phyloP scores from a whole-genome alignment of 2,329 filamentous ascomycete genomes.

The Helicocarpus griseus region DNA sequence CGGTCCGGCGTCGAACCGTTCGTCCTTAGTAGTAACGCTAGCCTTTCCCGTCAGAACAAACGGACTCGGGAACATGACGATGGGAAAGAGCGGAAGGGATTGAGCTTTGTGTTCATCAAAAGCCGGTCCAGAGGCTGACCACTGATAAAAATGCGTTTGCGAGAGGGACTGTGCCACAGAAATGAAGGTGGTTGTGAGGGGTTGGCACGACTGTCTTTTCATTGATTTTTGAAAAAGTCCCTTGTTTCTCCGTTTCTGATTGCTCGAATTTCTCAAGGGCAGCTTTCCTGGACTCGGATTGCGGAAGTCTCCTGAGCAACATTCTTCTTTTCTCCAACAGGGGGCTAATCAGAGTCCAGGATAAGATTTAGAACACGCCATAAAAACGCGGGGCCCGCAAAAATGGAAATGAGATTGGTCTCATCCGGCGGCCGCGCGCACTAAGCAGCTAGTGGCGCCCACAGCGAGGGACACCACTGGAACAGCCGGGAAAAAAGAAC shows the following conservation, averaged over 20 bases:
- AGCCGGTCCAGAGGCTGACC: neutral
- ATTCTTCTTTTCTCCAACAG: neutral
- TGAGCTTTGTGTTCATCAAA: no score
- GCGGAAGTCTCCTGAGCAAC: neutral
- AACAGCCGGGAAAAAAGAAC: neutral
- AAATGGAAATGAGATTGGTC: slow-evolving; percentile 2
- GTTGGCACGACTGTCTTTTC: no score
- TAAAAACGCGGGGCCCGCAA: neutral
- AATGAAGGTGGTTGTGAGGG: neutral
- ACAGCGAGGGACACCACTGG: neutral
- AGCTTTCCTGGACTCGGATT: neutral
- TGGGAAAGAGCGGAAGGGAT: no score
- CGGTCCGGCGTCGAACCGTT: neutral
- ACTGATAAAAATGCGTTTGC: slow-evolving; percentile 1
- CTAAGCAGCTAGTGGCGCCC: neutral
- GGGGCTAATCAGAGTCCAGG: neutral
- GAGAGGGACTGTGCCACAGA: neutral
- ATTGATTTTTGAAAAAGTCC: no score
- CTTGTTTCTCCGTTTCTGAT: neutral
- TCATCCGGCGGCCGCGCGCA: neutral
- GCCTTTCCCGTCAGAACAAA: neutral
- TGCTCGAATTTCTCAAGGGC: neutral
- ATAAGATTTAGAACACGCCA: neutral
- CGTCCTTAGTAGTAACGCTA: neutral
- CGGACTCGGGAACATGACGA: no score